Conservation (phyloP, 768 basidiomycete genomes). For the Kwoniella bestiolae region DNA sequence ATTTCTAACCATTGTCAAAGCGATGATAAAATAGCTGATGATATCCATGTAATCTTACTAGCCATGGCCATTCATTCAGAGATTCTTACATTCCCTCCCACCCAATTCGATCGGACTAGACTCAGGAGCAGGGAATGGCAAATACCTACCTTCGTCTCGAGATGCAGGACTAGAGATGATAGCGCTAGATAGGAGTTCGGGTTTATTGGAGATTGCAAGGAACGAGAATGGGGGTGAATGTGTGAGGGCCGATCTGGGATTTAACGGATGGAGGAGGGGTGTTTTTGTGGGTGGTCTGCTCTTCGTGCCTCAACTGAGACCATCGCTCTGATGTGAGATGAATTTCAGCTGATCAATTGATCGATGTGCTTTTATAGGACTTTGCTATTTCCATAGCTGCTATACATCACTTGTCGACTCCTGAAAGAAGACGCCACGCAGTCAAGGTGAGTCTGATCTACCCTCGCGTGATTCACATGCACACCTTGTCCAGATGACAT, state of each 20-base stretch:
- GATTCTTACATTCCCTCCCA: slow-evolving; percentile 72
- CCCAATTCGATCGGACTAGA: slow-evolving; percentile 86
- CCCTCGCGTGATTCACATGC: too few species aligned
- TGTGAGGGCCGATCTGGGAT: slow-evolving; percentile 73
- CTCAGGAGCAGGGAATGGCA: slow-evolving; percentile 95
- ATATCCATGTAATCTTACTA: slow-evolving; percentile 46
- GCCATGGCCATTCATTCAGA: slow-evolving; percentile 88
- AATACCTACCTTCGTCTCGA: slow-evolving; percentile 79
- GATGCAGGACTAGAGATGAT: slow-evolving; percentile 71
- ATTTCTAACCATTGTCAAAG: too few species aligned
- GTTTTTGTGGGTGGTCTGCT: slow-evolving; percentile 70
- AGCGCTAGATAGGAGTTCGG: slow-evolving; percentile 80
- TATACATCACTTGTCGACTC: slow-evolving; percentile 90
- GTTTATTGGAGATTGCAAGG: slow-evolving; percentile 75
- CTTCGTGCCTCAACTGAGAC: too few species aligned
- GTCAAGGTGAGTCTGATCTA: slow-evolving; percentile 71
- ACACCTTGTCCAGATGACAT: too few species aligned
- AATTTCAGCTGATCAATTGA: slow-evolving; percentile 4
- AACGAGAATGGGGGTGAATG: slow-evolving; percentile 68
- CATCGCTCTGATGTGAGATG: too few species aligned
- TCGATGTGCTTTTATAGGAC: slow-evolving; percentile 65
- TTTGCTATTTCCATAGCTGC: slow-evolving; percentile 97
- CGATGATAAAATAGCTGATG: not conserved
- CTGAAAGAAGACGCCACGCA: slow-evolving; percentile 70
- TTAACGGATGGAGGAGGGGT: slow-evolving; percentile 72